Base-by-base conservation (phyloP, 2,329 filamentous ascomycete species). In the Sporothrix brunneoviolacea region DNA sequence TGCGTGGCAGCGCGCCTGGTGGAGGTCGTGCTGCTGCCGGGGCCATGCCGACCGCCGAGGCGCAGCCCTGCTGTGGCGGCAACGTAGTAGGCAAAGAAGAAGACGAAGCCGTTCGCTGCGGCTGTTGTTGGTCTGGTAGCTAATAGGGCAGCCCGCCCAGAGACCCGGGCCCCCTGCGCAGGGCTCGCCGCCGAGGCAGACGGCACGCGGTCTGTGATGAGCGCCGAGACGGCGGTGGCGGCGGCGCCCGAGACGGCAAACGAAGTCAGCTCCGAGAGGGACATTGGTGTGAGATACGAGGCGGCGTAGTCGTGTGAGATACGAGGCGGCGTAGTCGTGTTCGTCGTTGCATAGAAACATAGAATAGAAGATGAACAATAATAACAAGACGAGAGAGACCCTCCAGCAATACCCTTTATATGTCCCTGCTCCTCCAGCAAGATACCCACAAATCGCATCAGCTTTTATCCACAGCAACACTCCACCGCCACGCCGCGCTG, bases 241-340 rank as follows among this genome's bases (percentile, higher is more conserved):
- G 83, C 71, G 5, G 88, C 86, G 46, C 90, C 90, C 4, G 89
- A 89, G 28, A 88, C 67, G 48, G 88, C 90, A 70, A 95, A 89
- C 39, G 88, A 86, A 3, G 41, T 28, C 8, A 95, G 71, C 30
- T 88, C 87, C 44, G 87, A 85, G 4, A 93, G 76, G 61, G 45
- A 43, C 43, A 72, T 55, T 28, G 24, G 24, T 5, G 24, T n/a
- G n/a, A n/a, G n/a, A n/a, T n/a, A n/a, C n/a, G n/a, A n/a, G n/a
- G n/a, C n/a, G n/a, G n/a, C n/a, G n/a, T n/a, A n/a, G n/a, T n/a
- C n/a, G n/a, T n/a, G n/a, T n/a, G n/a, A n/a, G n/a, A n/a, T n/a
- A n/a, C n/a, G n/a, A n/a, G n/a, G n/a, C n/a, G n/a, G n/a, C n/a
- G n/a, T n/a, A n/a, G n/a, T n/a, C n/a, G n/a, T n/a, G n/a, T n/a